A percentile compares a stretch with the other conserved stretches of the same genome.
Evolutionary conservation across 495 filamentous ascomycete species (phyloP).

Genomic region (Neurospora sp.): DNA sequence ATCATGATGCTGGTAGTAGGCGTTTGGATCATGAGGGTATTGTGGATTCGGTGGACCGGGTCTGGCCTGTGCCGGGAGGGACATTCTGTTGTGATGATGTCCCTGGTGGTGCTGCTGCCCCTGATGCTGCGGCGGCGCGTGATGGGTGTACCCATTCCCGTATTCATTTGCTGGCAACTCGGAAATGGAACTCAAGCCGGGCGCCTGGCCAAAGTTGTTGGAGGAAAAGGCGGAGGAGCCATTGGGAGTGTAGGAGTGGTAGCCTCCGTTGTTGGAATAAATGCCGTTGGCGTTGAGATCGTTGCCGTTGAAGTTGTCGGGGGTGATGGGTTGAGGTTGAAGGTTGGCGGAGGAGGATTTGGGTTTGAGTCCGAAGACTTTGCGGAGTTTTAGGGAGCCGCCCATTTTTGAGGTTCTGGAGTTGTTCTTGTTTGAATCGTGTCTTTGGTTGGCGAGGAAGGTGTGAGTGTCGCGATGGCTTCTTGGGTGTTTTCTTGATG

Average conservation of each 20-base stretch:
- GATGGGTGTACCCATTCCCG: neutral
- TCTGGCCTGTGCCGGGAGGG: neutral
- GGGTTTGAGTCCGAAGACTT: neutral
- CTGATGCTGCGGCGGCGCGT: neutral
- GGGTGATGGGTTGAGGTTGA: neutral
- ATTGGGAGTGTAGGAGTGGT: neutral
- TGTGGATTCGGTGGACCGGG: neutral
- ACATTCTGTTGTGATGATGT: neutral
- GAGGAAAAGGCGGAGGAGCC: neutral
- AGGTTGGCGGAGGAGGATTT: neutral
- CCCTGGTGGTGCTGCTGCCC: neutral
- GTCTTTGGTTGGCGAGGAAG: neutral
- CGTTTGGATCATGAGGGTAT: neutral
- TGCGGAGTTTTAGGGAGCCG: neutral
- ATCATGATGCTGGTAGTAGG: neutral
- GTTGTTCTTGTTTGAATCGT: neutral
- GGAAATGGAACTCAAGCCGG: neutral
- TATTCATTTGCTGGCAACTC: neutral
- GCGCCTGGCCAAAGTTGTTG: neutral
- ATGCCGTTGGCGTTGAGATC: neutral
- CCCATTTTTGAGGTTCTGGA: neutral
- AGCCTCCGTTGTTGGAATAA: neutral
- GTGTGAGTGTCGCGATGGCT: neutral
- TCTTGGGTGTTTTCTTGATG: neutral
- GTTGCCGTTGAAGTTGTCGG: neutral